These are phyloP conservation scores for Asterophora parasitica DNA, from an alignment of 768 basidiomycete species.

Conservation along the genomic window DNA sequence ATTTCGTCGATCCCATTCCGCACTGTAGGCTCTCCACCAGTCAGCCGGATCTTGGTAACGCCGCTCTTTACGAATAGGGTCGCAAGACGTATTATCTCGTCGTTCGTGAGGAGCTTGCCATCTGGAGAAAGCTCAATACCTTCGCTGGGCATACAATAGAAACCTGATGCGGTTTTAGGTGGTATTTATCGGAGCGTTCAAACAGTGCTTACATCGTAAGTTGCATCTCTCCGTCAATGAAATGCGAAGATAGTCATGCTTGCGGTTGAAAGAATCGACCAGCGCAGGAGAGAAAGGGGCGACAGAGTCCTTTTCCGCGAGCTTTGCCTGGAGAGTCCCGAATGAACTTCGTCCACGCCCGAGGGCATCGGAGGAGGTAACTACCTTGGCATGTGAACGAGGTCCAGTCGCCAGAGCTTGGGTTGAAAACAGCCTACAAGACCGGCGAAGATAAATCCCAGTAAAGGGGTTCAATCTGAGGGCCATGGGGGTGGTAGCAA, in stretches of 20 bases:
- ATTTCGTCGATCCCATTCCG: slow-evolving; percentile 70
- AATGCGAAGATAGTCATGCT: slow-evolving; percentile 85
- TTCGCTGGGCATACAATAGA: slow-evolving; percentile 88
- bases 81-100: slow-evolving; percentile 71
- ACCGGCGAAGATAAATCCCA: slow-evolving; percentile 1
- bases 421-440: slow-evolving; percentile 12
- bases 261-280: slow-evolving; percentile 61
- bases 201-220: slow-evolving; percentile 56
- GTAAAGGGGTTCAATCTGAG: background rate
- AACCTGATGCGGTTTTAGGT: slow-evolving; percentile 45
- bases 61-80: slow-evolving; percentile 76
- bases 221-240: slow-evolving; percentile 86
- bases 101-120: slow-evolving; percentile 64
- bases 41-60: slow-evolving; percentile 82
- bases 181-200: background rate
- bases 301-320: slow-evolving; percentile 47
- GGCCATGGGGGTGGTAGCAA: slow-evolving; percentile 6
- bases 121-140: slow-evolving; percentile 73
- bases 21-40: slow-evolving; percentile 85
- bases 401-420: slow-evolving; percentile 8
- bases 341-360: background rate
- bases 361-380: background rate
- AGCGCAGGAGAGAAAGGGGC: slow-evolving; percentile 48
- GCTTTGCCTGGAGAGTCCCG: slow-evolving; percentile 42
- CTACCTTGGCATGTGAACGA: slow-evolving; percentile 18